Percentiles rank a stretch among this genome's conserved stretches.
phyloP scores from a whole-genome alignment of 768 basidiomycete species.

The Podaxis sp. region DNA sequence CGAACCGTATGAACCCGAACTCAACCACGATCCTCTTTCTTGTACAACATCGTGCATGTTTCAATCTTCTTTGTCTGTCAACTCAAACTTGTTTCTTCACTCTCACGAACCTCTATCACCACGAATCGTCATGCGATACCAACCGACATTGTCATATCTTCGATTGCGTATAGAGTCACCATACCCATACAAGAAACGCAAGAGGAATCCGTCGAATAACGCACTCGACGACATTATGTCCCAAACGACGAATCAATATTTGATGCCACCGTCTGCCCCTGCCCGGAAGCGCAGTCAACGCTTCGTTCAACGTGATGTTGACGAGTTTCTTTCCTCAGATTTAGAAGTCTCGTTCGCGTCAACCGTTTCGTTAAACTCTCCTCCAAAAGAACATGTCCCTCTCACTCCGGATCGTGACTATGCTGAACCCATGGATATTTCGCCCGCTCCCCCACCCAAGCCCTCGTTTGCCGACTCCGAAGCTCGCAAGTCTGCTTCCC shows the following conservation, averaged over 20 bases:
- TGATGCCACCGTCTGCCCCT: constrained; percentile 43
- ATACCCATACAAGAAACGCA: constrained; percentile 31
- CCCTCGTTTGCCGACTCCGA: constrained; percentile 22
- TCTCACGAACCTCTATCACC: constrained; percentile 10
- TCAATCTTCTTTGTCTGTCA: not conserved
- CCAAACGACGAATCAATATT: constrained; percentile 38
- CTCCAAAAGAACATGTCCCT: constrained; percentile 46
- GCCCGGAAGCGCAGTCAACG: constrained; percentile 49
- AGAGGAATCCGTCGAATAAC: constrained; percentile 43
- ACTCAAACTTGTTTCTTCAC: constrained; percentile 17
- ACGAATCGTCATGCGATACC: constrained; percentile 20
- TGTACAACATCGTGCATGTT: not conserved
- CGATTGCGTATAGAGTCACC: constrained; percentile 37
- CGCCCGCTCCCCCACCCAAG: constrained; percentile 52
- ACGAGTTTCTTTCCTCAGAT: constrained; percentile 72
- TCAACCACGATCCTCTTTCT: not conserved
- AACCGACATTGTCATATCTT: constrained; percentile 18
- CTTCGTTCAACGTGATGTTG: constrained; percentile 46
- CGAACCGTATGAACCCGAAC: constrained; percentile 4
- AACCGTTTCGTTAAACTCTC: constrained; percentile 76
- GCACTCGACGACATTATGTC: constrained; percentile 47
- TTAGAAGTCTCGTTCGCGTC: constrained; percentile 83
- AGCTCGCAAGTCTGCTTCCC: constrained; percentile 28
- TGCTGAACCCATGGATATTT: constrained; percentile 71
- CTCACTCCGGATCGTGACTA: constrained; percentile 47